Evolutionary conservation across 2,329 filamentous ascomycete genomes (phyloP).

Genomic region (Hyphodiscus sp.): DNA sequence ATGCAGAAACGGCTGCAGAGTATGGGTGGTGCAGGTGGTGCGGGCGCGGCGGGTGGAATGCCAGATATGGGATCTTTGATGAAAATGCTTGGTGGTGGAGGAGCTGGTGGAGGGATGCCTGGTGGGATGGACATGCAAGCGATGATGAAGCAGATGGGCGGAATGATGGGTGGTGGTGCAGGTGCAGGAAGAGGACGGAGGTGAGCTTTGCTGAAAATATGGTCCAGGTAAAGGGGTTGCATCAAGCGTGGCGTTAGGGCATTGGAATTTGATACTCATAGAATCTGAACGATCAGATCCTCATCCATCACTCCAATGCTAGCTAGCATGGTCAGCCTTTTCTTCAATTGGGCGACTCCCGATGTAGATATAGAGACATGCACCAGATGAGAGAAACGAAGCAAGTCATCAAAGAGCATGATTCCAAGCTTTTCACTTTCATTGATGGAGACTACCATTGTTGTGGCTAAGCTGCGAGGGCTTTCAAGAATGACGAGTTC

Average conservation of each 20-base stretch:
- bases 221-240: background rate
- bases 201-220: slow-evolving; percentile 4
- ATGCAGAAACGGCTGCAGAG: slow-evolving; percentile 95
- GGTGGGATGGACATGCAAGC: slow-evolving; percentile 71
- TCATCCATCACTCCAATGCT: background rate
- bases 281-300: background rate
- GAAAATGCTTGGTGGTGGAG: slow-evolving; percentile 80
- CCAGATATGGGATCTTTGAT: slow-evolving; percentile 81
- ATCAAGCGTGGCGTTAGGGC: slow-evolving; percentile 11
- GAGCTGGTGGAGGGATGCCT: slow-evolving; percentile 43
- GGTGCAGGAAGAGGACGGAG: slow-evolving; percentile 26
- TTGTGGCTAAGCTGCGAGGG: slow-evolving; percentile 4
- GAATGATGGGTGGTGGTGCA: slow-evolving; percentile 37
- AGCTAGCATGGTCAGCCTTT: too few relatives aligned
- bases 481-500: slow-evolving; percentile 40
- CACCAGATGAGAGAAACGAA: too few relatives aligned
- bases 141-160: slow-evolving; percentile 67
- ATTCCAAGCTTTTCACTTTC: too few relatives aligned
- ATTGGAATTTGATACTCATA: background rate
- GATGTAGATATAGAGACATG: too few relatives aligned
- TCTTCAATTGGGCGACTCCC: too few relatives aligned
- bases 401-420: too few relatives aligned
- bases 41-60: slow-evolving; percentile 54
- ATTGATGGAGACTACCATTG: too few relatives aligned
- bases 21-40: slow-evolving; percentile 71